phyloP scores from a whole-genome alignment of 2,329 filamentous ascomycete genomes.

The Clarireedia sp. region DNA sequence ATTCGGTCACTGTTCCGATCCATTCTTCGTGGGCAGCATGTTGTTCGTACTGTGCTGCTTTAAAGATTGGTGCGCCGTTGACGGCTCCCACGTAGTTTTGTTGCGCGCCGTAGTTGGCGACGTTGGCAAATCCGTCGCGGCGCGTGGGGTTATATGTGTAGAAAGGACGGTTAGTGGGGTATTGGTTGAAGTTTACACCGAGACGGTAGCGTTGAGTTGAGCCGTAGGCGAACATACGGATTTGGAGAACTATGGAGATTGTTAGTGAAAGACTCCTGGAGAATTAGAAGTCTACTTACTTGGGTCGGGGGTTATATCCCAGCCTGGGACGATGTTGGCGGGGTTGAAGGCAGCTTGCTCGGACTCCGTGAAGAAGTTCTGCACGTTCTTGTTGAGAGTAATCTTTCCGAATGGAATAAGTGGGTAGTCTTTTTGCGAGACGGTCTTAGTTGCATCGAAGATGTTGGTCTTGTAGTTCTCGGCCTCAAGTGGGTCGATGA shows the following conservation, averaged over 20 bases:
- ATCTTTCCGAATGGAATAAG: conserved; percentile 42
- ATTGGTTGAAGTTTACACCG: conserved; percentile 49
- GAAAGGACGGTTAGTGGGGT: conserved; percentile 11
- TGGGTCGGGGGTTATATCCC: conserved; percentile 60
- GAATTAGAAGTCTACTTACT: background rate
- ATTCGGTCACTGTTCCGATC: background rate
- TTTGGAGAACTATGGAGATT: conserved; percentile 36
- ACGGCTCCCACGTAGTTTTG: background rate
- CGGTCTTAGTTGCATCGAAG: conserved; percentile 31
- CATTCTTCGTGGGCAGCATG: background rate
- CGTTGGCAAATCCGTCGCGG: background rate
- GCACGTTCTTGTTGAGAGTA: conserved; percentile 40
- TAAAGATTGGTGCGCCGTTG: background rate
- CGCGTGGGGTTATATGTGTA: conserved; percentile 13
- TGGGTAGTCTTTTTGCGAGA: conserved; percentile 39
- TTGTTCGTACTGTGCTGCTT: background rate
- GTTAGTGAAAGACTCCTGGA: too few relatives aligned
- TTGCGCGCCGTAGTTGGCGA: background rate
- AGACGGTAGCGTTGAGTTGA: conserved; percentile 50
- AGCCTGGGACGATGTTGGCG: conserved; percentile 54
- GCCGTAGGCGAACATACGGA: conserved; percentile 46
- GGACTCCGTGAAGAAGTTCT: conserved; percentile 56
- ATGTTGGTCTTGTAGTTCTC: conserved; percentile 44
- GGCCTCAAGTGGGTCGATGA: conserved; percentile 48
- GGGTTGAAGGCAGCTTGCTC: conserved; percentile 63